Conservation (phyloP, 1,284 basidiomycete genomes). For the Wallemia ichthyophaga region DNA sequence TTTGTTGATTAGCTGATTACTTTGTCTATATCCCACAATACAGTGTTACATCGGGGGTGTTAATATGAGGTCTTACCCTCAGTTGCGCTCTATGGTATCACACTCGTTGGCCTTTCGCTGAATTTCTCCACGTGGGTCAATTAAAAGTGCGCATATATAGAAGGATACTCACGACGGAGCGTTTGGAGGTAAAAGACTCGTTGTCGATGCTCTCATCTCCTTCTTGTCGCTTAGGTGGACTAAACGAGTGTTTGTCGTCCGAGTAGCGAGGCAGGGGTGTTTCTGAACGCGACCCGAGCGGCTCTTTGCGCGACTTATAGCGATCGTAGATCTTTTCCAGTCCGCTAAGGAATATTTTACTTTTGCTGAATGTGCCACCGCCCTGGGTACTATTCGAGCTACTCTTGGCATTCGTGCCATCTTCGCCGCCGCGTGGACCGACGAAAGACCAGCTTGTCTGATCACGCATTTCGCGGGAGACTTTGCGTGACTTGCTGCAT, state of each 20-base stretch:
- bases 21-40: too few relatives aligned
- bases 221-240: background rate
- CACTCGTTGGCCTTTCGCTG: background rate
- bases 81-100: background rate
- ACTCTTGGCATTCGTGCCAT: too few relatives aligned
- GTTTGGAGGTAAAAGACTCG: background rate
- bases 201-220: background rate
- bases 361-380: background rate
- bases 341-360: background rate
- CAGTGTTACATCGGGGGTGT: too few relatives aligned
- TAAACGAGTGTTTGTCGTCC: background rate
- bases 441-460: background rate
- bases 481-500: background rate
- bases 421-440: background rate
- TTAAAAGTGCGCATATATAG: too few relatives aligned
- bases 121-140: too few relatives aligned
- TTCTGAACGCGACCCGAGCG: background rate
- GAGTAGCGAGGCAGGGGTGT: background rate
- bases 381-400: too few relatives aligned
- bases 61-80: too few relatives aligned
- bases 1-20: too few relatives aligned
- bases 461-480: background rate
- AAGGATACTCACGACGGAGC: background rate
- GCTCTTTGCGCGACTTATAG: background rate
- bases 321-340: background rate